phyloP scores from a whole-genome alignment of 2,329 filamentous ascomycete genomes.

The Emmonsiellopsis sp. region DNA sequence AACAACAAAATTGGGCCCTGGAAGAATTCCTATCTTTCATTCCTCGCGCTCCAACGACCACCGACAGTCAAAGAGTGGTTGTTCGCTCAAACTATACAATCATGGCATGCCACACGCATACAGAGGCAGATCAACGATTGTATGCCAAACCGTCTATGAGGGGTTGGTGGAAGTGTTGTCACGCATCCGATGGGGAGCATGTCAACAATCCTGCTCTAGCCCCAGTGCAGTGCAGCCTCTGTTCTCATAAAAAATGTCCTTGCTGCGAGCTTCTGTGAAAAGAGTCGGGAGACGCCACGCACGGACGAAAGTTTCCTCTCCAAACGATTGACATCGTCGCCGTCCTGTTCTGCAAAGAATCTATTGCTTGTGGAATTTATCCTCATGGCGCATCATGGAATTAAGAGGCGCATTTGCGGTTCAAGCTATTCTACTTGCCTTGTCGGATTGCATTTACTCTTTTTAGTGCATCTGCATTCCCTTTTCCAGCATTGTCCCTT shows the following conservation, averaged over 20 bases:
- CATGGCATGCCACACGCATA: slow-evolving; percentile 1
- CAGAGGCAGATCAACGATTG: not conserved
- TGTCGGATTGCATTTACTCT: too few species aligned
- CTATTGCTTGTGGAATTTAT: too few species aligned
- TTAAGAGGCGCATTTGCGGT: too few species aligned
- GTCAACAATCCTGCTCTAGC: slow-evolving; percentile 11
- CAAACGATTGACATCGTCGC: too few species aligned
- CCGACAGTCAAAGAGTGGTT: not conserved
- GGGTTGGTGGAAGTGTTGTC: slow-evolving; percentile 11
- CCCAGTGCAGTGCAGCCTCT: slow-evolving; percentile 7
- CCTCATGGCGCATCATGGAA: too few species aligned
- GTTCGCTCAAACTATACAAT: not conserved
- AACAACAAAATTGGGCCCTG: not conserved
- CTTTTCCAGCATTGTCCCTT: too few species aligned
- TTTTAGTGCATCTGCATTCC: too few species aligned
- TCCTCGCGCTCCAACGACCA: not conserved
- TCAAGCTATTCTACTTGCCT: too few species aligned
- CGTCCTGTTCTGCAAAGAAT: too few species aligned
- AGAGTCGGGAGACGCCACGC: too few species aligned
- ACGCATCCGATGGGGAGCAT: slow-evolving; percentile 3
- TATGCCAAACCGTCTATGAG: slow-evolving; percentile 1
- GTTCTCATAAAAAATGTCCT: slow-evolving; percentile 8
- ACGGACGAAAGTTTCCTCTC: too few species aligned
- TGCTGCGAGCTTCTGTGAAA: not conserved
- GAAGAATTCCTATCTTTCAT: not conserved